Conservation (phyloP, 2,329 filamentous ascomycete genomes). For the Colletotrichum caudatum region DNA sequence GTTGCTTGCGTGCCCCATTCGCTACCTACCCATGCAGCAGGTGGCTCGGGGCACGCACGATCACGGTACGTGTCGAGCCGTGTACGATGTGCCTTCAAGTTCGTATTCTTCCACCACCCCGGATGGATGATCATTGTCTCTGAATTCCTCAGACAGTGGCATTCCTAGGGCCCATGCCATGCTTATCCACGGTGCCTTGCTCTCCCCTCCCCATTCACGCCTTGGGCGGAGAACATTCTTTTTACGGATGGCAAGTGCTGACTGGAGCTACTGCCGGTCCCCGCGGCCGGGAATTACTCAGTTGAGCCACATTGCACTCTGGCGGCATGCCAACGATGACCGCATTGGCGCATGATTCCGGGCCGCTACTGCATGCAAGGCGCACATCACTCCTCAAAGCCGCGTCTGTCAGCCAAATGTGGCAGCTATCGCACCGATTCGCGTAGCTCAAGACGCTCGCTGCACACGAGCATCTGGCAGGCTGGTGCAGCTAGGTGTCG, state of each 20-base stretch:
- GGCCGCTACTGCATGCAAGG: slow-evolving; percentile 3
- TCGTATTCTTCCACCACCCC: slow-evolving; percentile 12
- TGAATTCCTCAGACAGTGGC: neutral
- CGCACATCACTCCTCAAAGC: slow-evolving; percentile 12
- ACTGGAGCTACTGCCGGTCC: neutral
- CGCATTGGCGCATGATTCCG: slow-evolving; percentile 5
- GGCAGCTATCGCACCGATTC: neutral
- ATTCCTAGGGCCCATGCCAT: slow-evolving; percentile 7
- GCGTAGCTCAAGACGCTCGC: neutral
- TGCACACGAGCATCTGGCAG: slow-evolving; percentile 12
- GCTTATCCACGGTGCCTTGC: slow-evolving; percentile 19
- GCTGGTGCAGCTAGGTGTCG: slow-evolving; percentile 27
- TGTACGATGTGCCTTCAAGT: slow-evolving; percentile 4
- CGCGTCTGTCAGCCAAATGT: neutral
- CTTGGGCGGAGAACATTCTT: neutral
- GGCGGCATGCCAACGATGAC: slow-evolving; percentile 12
- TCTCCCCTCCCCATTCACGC: neutral
- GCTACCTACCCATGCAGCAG: slow-evolving; percentile 17
- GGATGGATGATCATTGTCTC: slow-evolving; percentile 13
- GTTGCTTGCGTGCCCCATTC: slow-evolving; percentile 22
- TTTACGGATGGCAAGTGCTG: slow-evolving; percentile 12
- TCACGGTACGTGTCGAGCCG: slow-evolving; percentile 12
- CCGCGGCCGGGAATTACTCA: slow-evolving; percentile 3
- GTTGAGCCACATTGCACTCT: neutral
- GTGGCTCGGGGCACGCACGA: slow-evolving; percentile 8